Base-by-base conservation (phyloP, 768 basidiomycete species). In the Solioccasus polychromus region DNA sequence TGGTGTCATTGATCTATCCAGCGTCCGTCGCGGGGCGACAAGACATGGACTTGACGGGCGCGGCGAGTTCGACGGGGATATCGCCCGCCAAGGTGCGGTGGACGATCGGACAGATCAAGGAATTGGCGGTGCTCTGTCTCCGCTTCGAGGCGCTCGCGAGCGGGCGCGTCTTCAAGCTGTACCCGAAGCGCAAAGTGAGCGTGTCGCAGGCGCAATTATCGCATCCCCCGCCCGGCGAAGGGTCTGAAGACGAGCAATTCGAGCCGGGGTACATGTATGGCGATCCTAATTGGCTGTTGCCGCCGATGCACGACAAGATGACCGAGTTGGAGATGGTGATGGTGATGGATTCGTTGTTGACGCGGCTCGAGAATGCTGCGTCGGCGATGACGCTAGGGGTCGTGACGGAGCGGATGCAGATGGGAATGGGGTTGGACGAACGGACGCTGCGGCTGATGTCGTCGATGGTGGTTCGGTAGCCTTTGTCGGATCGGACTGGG, bases 1-100 rank as follows among this genome's bases (percentile, higher is more conserved):
- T 78, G 52, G 72, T 98, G 18, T 88, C 91, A n/a, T 64, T 85
- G 15, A 74, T 97, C 35, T 98, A 91, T 64, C 92, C 95, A 0
- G 71, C 64, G 20, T 77, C 79, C 4, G 71, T 98, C 29, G 77
- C 79, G 32, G 84, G 83, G 7, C 82, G 95, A 24, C 76, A 85
- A 48, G 77, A 83, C 42, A 60, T 85, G 38, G 73, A 76, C 45
- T 66, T 73, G 37, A 55, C 49, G 7, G 60, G 53, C 1, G 55
- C 53, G 19, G 50, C 40, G 39, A 56, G 26, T 22, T 40, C 41
- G 18, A 48, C 48, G 10, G 31, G 22, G 37, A 28, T 28, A 35
- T 42, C 47, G 25, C 45, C 44, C 30, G 59, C 68, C 18, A 72
- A 78, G 44, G 74, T 83, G n/a, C 79, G 77, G 51, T 84, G 85